Evolutionary conservation across 495 filamentous ascomycete species (phyloP), one percentile per base, ranked within the genome.

Genomic region (Talaromyces wortmannii): DNA sequence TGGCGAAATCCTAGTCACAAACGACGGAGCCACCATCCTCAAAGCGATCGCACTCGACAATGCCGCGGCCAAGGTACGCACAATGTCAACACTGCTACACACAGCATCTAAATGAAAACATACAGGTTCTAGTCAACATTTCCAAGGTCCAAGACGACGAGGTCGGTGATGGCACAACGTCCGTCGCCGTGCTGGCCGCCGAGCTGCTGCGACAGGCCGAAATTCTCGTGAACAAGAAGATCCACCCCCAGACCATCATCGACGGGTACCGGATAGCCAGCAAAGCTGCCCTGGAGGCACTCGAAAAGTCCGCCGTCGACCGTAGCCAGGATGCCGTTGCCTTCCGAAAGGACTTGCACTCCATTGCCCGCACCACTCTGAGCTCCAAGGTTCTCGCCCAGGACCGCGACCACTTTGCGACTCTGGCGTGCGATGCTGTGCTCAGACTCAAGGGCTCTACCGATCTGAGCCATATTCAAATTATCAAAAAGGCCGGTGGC

Each of bases 11-110:
- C 88, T 96, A 81, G 94, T 97, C 55, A 98, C 94, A 42, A 98
- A 98, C 70, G 94, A 98, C 74, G 94, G 94, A 61, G 94, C 94
- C 53, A 98, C 94, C 1, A 98, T 98, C 60, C 81, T 98, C 56
- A 98, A 98, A 70, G 87, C 92, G 12, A 98, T 98, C 72, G 95
- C 94, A n/a, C 84, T 98, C 62, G 94, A 98, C 68, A 98, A 98
- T 70, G 94, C 94, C 17, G 94, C 94, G 0, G 94, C 94, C 18
- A 98, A 98, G 75, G 75, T 78, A 48, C 44, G 44, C 17, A 46
- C 43, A 23, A 23, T n/a, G n/a, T 23, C 23, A 23, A 23, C 23
- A 23, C 23, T n/a, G n/a, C n/a, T n/a, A n/a, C 23, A 23, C 23
- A 23, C 23, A 23, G 23, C 23, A 23, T 23, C 23, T 23, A 7